Conservation (phyloP, 371 early-diverging fungal species). For the Zancudomyces culisetae region DNA sequence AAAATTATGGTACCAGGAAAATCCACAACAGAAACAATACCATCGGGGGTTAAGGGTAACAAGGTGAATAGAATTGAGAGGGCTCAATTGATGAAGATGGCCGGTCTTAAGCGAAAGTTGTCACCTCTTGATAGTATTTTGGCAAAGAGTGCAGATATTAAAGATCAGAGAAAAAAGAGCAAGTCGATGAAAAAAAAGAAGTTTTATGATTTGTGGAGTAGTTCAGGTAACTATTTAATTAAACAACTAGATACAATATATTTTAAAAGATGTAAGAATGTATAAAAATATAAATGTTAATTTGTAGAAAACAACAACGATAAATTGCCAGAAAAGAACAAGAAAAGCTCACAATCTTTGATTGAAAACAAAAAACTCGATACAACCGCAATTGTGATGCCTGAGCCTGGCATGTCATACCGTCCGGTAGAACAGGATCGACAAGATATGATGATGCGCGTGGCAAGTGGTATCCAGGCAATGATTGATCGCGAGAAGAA, state of each 20-base stretch:
- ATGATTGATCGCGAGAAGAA: slow-evolving; percentile 4
- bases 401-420: slow-evolving; percentile 80
- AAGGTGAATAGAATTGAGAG: no score
- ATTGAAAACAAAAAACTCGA: not conserved
- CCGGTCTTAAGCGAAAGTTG: no score
- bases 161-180: slow-evolving; percentile 9
- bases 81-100: no score
- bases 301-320: not conserved
- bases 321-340: not conserved
- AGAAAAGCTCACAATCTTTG: not conserved
- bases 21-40: not conserved
- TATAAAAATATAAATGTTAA: no score
- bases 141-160: no score
- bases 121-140: no score
- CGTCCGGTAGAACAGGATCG: slow-evolving; percentile 67
- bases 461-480: slow-evolving; percentile 23
- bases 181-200: slow-evolving; percentile 9
- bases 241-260: no score
- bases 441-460: slow-evolving; percentile 34
- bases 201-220: no score
- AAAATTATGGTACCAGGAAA: slow-evolving; percentile 30
- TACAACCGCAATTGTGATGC: slow-evolving; percentile 45
- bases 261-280: no score
- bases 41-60: no score
- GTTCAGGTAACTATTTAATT: no score